phyloP scores from a whole-genome alignment of 73 alveolate species.

The Breviolum minutum region DNA sequence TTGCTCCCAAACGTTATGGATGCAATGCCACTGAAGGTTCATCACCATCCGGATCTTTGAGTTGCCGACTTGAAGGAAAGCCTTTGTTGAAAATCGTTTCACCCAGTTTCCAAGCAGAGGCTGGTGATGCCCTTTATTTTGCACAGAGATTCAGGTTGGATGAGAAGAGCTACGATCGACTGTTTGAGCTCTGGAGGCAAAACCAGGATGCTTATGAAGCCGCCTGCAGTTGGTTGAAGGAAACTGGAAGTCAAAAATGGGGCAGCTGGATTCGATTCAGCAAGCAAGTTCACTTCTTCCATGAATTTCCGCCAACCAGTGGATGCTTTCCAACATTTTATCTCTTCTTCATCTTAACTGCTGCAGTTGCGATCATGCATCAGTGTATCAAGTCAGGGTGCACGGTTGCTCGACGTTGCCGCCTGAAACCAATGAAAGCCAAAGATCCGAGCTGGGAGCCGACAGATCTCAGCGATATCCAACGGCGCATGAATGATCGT shows the following conservation, averaged over 20 bases:
- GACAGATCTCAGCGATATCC: slow-evolving; percentile 64
- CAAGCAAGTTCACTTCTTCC: slow-evolving; percentile 48
- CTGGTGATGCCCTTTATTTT: slow-evolving; percentile 25
- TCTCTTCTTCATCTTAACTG: slow-evolving; percentile 11
- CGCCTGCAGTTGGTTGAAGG: slow-evolving; percentile 70
- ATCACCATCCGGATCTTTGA: slow-evolving; percentile 23
- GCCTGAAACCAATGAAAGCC: background rate
- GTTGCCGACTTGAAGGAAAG: slow-evolving; percentile 63
- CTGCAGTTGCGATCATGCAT: background rate
- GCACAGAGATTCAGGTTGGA: slow-evolving; percentile 30
- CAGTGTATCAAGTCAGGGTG: background rate
- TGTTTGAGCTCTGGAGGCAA: slow-evolving; percentile 63
- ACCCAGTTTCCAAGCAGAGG: background rate
- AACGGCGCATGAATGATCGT: slow-evolving; percentile 38
- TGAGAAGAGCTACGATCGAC: slow-evolving; percentile 33
- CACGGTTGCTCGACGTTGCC: background rate
- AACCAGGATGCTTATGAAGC: slow-evolving; percentile 31
- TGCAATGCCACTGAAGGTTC: slow-evolving; percentile 57
- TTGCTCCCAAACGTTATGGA: slow-evolving; percentile 62
- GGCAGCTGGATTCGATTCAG: slow-evolving; percentile 80
- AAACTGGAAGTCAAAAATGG: slow-evolving; percentile 39
- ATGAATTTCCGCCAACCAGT: slow-evolving; percentile 31
- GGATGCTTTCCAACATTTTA: slow-evolving; percentile 86
- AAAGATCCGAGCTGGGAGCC: slow-evolving; percentile 32
- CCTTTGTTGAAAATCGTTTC: slow-evolving; percentile 37